Conservation (phyloP, 78 protist species). For the Isochrysis galbana region DNA sequence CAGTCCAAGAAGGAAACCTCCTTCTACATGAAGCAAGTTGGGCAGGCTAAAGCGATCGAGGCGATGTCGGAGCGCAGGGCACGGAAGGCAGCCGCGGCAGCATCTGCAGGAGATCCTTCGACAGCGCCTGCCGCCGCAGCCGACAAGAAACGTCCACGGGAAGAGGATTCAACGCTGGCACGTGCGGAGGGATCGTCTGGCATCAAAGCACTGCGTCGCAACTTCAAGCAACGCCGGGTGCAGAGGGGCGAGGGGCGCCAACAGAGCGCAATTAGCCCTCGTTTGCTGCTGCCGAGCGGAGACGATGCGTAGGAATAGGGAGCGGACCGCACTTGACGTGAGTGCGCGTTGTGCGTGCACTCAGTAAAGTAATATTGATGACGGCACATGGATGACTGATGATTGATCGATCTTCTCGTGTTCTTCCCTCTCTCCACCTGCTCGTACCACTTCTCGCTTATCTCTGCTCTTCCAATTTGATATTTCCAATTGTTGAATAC, state of each 20-base stretch:
- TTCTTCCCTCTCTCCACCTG: too few species aligned
- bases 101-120: background rate
- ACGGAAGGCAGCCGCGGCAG: background rate
- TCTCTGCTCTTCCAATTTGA: too few species aligned
- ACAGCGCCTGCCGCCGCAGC: background rate
- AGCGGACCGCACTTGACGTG: too few species aligned
- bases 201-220: background rate
- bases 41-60: background rate
- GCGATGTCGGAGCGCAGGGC: background rate
- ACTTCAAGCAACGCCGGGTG: slow-evolving; percentile 15
- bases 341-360: too few species aligned
- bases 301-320: too few species aligned
- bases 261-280: background rate
- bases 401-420: too few species aligned
- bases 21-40: slow-evolving; percentile 43
- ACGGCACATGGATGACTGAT: too few species aligned
- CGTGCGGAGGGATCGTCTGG: background rate
- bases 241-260: background rate
- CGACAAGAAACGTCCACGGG: background rate
- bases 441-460: too few species aligned
- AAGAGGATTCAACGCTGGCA: background rate
- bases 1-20: slow-evolving; percentile 41
- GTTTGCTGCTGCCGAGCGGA: background rate
- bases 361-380: too few species aligned
- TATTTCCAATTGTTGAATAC: too few species aligned